Base-by-base conservation (phyloP, 306 rosid species). In the Vigna mungo region DNA sequence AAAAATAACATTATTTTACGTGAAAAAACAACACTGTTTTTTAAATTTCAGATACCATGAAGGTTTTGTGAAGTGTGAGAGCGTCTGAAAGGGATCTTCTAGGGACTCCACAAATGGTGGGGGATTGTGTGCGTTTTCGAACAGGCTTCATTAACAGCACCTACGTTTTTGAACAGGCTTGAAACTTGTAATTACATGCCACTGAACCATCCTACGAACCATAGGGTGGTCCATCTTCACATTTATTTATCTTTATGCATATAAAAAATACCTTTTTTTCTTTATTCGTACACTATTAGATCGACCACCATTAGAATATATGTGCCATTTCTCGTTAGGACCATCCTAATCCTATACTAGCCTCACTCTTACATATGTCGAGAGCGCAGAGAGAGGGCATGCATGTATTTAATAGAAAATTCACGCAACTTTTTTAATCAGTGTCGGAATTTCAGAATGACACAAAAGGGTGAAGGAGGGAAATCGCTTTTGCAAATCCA, bases 21-120 rank as follows among this genome's bases (percentile, higher is more conserved):
- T 21, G 14, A 10, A 55, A 55, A 18, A 32, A 61, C 2, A n/a
- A 25, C 23, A 44, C 3, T 30, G 34, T 17, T 32, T 78, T 36
- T 43, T 58, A 56, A 78, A 46, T 13, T 71, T 70, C 43, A 48
- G 49, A 36, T 64, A 71, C 36, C 54, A 48, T 10, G 54, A 27
- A 13, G 66, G 70, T 17, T 56, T 34, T 30, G 7, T 34, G 72
- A 20, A 6, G 36, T 44, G 7, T 21, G 72, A 30, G 34, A 20
- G 10, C 27, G 71, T 23, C 72, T n/a, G 78, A 39, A 39, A 41
- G 72, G 66, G 72, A 71, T 81, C 73, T 75, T 75, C 39, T 62
- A 14, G 41, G 67, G 70, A 84, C 37, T 54, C 86, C 89, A 82
- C 13, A 84, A 86, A 81, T 76, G 78, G 72, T 86, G 92, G 88